A percentile compares a stretch with the other conserved stretches of the same genome.
These are phyloP conservation scores for Flaveria floridana DNA, from an alignment of 140 eudicot species.

Conservation along the genomic window DNA sequence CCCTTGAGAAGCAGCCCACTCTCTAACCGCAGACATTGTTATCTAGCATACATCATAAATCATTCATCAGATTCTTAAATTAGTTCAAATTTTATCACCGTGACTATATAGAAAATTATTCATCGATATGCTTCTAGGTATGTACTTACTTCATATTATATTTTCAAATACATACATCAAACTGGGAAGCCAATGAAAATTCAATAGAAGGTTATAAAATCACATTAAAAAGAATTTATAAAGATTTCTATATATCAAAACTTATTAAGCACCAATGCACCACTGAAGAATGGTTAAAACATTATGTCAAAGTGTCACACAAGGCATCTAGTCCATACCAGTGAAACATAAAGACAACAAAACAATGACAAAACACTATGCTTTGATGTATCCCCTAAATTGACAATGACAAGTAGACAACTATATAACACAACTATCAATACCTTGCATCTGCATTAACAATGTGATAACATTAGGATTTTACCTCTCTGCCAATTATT, in stretches of 20 bases:
- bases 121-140: background rate
- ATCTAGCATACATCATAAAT: conserved; percentile 44
- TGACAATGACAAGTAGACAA: background rate
- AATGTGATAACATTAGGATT: conserved; percentile 16
- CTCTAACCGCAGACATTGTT: conserved; percentile 98
- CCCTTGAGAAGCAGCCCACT: conserved; percentile 98
- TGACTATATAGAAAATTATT: background rate
- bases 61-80: background rate
- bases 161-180: background rate
- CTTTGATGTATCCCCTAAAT: conserved; percentile 8
- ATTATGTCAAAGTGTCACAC: background rate
- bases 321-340: background rate
- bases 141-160: background rate
- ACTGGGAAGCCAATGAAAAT: background rate
- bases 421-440: conserved; percentile 6
- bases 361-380: background rate
- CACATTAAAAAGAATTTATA: background rate
- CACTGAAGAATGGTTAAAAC: background rate
- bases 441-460: conserved; percentile 22
- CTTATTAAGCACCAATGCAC: background rate
- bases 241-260: background rate
- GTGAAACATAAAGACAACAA: conserved; percentile 18
- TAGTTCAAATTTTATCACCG: background rate
- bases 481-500: conserved; percentile 96
- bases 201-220: background rate